Base-by-base conservation (phyloP, 1,284 basidiomycete genomes). In the Apiotrichum sp. region DNA sequence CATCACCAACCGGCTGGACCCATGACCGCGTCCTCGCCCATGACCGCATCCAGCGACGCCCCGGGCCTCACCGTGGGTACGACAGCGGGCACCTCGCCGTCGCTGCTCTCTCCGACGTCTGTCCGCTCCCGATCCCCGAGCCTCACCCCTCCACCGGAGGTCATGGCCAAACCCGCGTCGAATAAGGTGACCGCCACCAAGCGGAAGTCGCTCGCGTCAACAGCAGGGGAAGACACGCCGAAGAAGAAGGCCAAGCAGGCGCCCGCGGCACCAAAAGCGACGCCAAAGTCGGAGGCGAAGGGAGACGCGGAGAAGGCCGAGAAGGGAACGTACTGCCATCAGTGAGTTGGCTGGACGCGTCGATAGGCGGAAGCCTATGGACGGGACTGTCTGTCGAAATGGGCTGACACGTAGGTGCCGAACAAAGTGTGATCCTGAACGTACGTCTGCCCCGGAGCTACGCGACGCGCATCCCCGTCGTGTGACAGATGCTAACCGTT, bases 311-410 rank as follows among this genome's bases (percentile, higher is more conserved):
- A 56, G 32, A 50, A 55, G 39, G 32, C 42, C 1, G 63, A 58
- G 57, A 54, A 57, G 50, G 62, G 63, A 16, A 59, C 61, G 1
- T 69, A 66, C 52, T 69, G 67, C 57, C 67, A 69, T 56, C 65
- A 67, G 64, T 67, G 47, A 44, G 65, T 58, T 6, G 8, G 8
- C 8, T 9, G 7, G 36, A 13, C 36, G 36, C 7, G 13, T 9
- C 36, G 36, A 8, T 13, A 13, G 36, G 8, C 7, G 13, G 36
- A 38, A 22, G 22, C 36, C 8, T 13, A 38, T 38, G 40, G 10
- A 41, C n/a, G 14, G 9, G n/a, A 8, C 36, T 38, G 13, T 38
- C 36, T 38, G 40, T 16, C 8, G 7, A 38, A 22, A 22, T 22
- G 22, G 16, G n/a, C 52, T 51, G 44, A 54, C 53, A 7, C 8